A percentile compares a stretch with the other conserved stretches of the same genome.
These are phyloP conservation scores for Diatrype stigma DNA, from an alignment of 2,329 filamentous ascomycete genomes.

Conservation along the genomic window DNA sequence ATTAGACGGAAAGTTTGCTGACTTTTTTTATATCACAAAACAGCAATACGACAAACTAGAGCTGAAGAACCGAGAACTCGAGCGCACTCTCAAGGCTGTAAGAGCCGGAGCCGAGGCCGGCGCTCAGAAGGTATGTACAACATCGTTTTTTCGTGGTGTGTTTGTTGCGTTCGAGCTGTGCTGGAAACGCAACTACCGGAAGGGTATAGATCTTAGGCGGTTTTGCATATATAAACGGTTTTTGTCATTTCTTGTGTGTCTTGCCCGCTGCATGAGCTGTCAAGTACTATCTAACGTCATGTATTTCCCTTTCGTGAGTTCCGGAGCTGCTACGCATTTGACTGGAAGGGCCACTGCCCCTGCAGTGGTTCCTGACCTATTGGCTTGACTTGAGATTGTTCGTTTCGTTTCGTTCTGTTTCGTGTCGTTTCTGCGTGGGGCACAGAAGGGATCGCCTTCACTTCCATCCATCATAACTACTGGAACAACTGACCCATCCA, in stretches of 20 bases:
- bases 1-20: slow-evolving; percentile 11
- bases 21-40: slow-evolving; percentile 9
- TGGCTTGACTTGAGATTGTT: too few species aligned
- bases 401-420: too few species aligned
- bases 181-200: neutral
- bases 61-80: slow-evolving; percentile 52
- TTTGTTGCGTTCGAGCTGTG: neutral
- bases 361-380: too few species aligned
- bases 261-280: neutral
- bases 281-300: neutral
- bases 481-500: neutral
- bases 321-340: neutral
- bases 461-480: neutral
- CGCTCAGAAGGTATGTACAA: slow-evolving; percentile 48
- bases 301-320: neutral
- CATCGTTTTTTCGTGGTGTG: slow-evolving; percentile 4
- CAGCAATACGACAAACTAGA: slow-evolving; percentile 58
- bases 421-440: too few species aligned
- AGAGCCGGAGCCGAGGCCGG: slow-evolving; percentile 45
- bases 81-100: slow-evolving; percentile 49
- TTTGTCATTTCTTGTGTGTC: neutral
- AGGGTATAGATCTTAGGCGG: neutral
- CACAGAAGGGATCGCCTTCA: too few species aligned
- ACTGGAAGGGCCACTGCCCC: neutral
- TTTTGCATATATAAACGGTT: neutral